Base-by-base conservation (phyloP, 23 red algal species). In the Gracilaria domingensis region DNA sequence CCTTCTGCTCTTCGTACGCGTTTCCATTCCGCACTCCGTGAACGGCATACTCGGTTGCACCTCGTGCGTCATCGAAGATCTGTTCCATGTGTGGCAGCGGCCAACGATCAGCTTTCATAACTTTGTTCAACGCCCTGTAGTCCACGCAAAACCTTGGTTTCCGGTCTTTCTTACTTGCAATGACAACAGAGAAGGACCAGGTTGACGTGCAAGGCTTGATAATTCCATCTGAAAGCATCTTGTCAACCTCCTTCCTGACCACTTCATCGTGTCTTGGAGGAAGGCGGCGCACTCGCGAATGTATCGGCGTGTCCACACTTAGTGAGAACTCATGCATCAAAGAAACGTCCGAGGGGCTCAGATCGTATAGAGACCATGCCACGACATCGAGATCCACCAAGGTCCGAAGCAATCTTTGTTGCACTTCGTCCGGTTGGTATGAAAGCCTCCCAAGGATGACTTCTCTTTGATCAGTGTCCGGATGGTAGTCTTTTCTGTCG, bases 81-180 rank as follows among this genome's bases (percentile, higher is more conserved):
- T 67, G n/a, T 2, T 67, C 62, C 62, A 67, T 67, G 6, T 32
- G 62, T 1, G 62, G 62, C 28, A 67, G 24, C 9, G 62, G 62
- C 62, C 62, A 67, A 4, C 62, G 8, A 30, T 67, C 62, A 12
- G 62, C 62, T 67, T 67, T 67, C 62, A 67, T 67, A 8, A 29
- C 20, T 25, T 67, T 67, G 33, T 67, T 67, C 24, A 67, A 21
- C 12, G n/a, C 7, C 1, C 62, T 12, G 33, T 30, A 32, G 62
- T 67, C n/a, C 9, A 67, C 24, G 14, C 62, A 67, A 36, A 67
- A 67, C 1, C 62, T 12, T 30, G 62, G 62, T 25, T 67, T 29
- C 12, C 62, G 6, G 20, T 67, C 24, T 16, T 67, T 67, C 24
- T 67, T 67, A 1, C 1, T 67, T 12, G 62, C 26, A 30, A 67